Evolutionary conservation across 2,329 filamentous ascomycete species (phyloP), one percentile per base, ranked within the genome.

Genomic region (Hypomyces rosellus): DNA sequence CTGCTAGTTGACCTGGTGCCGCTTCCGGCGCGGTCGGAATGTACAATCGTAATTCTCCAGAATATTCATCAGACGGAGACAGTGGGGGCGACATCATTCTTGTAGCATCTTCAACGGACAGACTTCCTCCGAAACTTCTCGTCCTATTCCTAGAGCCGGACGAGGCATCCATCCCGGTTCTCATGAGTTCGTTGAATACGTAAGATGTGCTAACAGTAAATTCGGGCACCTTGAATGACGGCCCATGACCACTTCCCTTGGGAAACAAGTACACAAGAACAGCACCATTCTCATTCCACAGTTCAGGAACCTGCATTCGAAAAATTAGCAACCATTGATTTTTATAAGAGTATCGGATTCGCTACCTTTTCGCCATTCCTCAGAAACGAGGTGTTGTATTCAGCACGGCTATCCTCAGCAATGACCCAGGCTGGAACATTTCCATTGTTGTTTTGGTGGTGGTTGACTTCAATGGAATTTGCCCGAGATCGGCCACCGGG

Each of bases 261-360:
- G 81, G 72, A 50, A 77, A 77, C 4, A 86, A 65, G 57, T 81
- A 81, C 16, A 86, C 73, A 46, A 73, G 69, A 20, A 84, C 74
- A 53, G 75, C 75, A 37, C 78, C 81, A 46, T 64, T 68, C 49
- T 84, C 80, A 55, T 82, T 79, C 83, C 83, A 86, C 16, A 86
- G 65, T 62, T 86, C 83, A 2, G 82, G 80, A 4, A 85, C 78
- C 80, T 83, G 49, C 11, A 38, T 36, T 20, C 4, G n/a, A 2
- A 43, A 20, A 4, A 41, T 52, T 18, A 50, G 36, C 11, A 34
- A 38, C 12, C 14, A n/a, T 7, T 9, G 7, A 14, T n/a, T n/a
- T 30, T 15, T 37, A 5, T 16, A 4, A 12, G 42, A 55, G 50
- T 34, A 46, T 33, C 25, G 12, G 5, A 15, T 11, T 46, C 52